Conservation (phyloP, 2,329 filamentous ascomycete species). For the Lasiodiplodia hormozganensis region DNA sequence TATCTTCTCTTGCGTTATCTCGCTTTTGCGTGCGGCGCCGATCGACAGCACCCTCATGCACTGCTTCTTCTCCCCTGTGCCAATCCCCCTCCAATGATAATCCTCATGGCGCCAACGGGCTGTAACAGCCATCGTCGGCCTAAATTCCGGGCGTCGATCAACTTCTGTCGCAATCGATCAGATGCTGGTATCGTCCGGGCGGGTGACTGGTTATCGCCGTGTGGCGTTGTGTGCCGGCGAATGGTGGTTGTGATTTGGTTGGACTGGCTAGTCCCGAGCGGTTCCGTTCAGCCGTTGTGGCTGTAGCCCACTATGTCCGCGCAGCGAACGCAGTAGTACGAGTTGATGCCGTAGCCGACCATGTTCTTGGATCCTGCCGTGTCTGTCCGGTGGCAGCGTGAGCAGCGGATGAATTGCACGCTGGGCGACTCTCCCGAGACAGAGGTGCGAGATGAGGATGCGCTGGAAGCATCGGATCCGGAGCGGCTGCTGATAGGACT, state of each 20-base stretch:
- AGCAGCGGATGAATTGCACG: slow-evolving; percentile 31
- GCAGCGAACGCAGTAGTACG: slow-evolving; percentile 51
- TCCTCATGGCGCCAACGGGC: slow-evolving; percentile 6
- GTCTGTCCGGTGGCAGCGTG: slow-evolving; percentile 32
- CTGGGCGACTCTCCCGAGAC: slow-evolving; percentile 13
- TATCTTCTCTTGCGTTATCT: slow-evolving; percentile 22
- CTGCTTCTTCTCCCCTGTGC: slow-evolving; percentile 4
- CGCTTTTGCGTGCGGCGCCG: slow-evolving; percentile 5
- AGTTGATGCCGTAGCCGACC: slow-evolving; percentile 48
- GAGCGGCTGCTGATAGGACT: slow-evolving; percentile 21
- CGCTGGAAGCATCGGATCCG: slow-evolving; percentile 1
- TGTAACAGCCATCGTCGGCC: slow-evolving; percentile 8
- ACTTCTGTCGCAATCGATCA: background rate
- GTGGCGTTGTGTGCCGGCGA: background rate
- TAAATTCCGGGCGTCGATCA: slow-evolving; percentile 17
- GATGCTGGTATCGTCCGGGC: background rate
- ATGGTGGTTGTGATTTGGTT: background rate
- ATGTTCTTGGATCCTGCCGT: slow-evolving; percentile 35
- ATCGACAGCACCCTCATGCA: slow-evolving; percentile 1
- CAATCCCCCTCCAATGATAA: slow-evolving; percentile 17
- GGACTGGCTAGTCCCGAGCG: background rate
- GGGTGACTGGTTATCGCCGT: slow-evolving; percentile 2
- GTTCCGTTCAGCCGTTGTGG: slow-evolving; percentile 40
- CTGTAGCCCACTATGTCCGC: slow-evolving; percentile 49
- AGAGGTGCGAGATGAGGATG: slow-evolving; percentile 22